Base-by-base conservation (phyloP, 129 eudicot genomes). In the carrot (Daucus carota) region DNA sequence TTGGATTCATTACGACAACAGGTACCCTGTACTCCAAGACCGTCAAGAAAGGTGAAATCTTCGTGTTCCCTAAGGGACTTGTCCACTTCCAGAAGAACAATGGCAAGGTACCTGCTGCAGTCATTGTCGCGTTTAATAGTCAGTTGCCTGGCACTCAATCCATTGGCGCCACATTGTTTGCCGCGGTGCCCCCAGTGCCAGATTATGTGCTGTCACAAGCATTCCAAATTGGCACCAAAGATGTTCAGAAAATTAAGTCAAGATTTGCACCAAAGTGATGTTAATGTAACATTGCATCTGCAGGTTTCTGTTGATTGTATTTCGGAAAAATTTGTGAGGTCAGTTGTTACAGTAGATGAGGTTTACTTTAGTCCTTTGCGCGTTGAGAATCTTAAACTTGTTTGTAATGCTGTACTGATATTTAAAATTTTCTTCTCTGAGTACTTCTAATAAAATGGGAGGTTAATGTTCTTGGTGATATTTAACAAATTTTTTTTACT, bases 131-230 rank as follows among this genome's bases (percentile, higher is more conserved):
- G 31, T 90, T 90, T 75, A 87, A 88, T 77, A 88, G 89, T 84
- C 96, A 90, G 81, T 78, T 85, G 80, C 87, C 97, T 22, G 96
- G 97, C 12, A 86, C 92, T 33, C 97, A 91, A 81, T 65, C 88
- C 43, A 83, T 85, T 57, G 93, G 90, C 3, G 80, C 80, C 59
- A 81, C 97, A 33, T 66, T 91, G 79, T 91, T 91, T 74, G 81
- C 84, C 0, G 75, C 97, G 8, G 28, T 86, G 68, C 97, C 93
- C 2, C 67, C 88, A 0, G 88, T 91, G 6, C 88, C 92, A n/a
- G 91, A 91, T 76, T 40, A 73, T 81, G 97, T 91, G 18, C 80
- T 91, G 85, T 66, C 97, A 8, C 85, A 77, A 82, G 78, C 91
- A 26, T 88, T 91, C 77, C 93, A 83, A 54, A 62, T 91, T 46